Evolutionary conservation across 441 rosid species (phyloP), one percentile per base, ranked within the genome.

Genomic region (Populus hybrid): DNA sequence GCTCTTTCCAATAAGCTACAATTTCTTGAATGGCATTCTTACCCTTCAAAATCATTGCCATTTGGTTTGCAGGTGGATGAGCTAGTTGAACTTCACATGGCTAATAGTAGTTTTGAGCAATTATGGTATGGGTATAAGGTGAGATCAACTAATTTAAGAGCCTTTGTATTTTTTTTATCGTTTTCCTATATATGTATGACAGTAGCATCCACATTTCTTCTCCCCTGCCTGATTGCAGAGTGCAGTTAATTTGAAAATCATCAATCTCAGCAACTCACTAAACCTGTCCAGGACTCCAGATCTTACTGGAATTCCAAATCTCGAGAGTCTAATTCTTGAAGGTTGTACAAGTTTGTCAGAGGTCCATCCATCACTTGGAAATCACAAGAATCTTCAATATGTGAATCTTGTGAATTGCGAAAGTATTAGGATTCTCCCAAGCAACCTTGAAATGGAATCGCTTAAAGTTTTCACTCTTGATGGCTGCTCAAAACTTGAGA

Each of bases 381-480:
- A 28, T 67, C 87, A 85, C 18, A 50, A 54, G 30, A 77, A 74
- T 63, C 87, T 88, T 72, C 36, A 30, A 10, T 8, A 20, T 4
- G 35, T 82, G 35, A 66, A 70, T 0, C 72, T 78, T 7, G 8
- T 10, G 23, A 50, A 54, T 0, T 78, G 81, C 24, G 1, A 0
- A 8, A 67, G 7, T n/a, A 28, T 82, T 46, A 61, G 3, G 5
- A 14, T 0, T 9, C 18, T 84, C 2, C 81, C 80, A 1, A 12
- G 42, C 11, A 24, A 26, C 3, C 18, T 75, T 12, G 72, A 59
- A n/a, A 6, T 82, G 69, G 61, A 54, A 12, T 57, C 80, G 2
- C 83, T 84, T 0, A 3, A 11, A 36, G 21, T 6, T 54, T 79
- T 40, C 9, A 16, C 20, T 28, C 35, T 83, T 0, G 1, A 10